phyloP scores from a whole-genome alignment of 1,284 basidiomycete genomes.

The Schizopora paradoxa region DNA sequence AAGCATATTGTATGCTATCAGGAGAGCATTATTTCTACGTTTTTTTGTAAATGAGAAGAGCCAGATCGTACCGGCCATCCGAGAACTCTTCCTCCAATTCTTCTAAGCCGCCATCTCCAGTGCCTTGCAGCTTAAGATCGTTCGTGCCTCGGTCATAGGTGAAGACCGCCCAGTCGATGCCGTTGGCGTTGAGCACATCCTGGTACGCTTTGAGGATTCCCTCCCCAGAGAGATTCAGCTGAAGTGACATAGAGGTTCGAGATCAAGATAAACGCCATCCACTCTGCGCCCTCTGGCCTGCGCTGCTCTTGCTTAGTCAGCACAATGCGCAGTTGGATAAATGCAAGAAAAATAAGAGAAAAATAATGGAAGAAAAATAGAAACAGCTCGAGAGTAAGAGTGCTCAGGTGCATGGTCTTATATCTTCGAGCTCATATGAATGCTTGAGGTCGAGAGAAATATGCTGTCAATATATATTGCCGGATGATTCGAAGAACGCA shows the following conservation, averaged over 20 bases:
- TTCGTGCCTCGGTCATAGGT: conserved; percentile 85
- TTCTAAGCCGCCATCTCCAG: conserved; percentile 82
- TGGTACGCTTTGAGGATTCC: conserved; percentile 79
- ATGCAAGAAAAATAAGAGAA: too few relatives aligned
- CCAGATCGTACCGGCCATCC: conserved; percentile 69
- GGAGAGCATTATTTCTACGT: conserved; percentile 8
- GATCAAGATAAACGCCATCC: too few relatives aligned
- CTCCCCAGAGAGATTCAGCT: conserved; percentile 66
- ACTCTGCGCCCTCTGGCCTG: too few relatives aligned
- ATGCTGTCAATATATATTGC: too few relatives aligned
- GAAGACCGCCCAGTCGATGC: conserved; percentile 84
- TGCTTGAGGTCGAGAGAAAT: too few relatives aligned
- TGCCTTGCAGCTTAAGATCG: conserved; percentile 85
- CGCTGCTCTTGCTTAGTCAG: too few relatives aligned
- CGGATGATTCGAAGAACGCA: too few relatives aligned
- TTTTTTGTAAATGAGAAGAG: conserved; percentile 1
- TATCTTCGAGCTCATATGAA: too few relatives aligned
- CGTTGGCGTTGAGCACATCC: conserved; percentile 67
- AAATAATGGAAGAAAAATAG: too few relatives aligned
- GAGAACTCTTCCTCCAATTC: conserved; percentile 93
- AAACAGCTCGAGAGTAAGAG: too few relatives aligned
- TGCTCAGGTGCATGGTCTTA: too few relatives aligned
- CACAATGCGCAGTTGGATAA: too few relatives aligned
- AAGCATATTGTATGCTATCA: conserved; percentile 88
- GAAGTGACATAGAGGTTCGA: conserved; percentile 79